A percentile compares a stretch with the other conserved stretches of the same genome.
Evolutionary conservation across 257 asterid genomes (phyloP).

Genomic region (Penstemon davidsonii): DNA sequence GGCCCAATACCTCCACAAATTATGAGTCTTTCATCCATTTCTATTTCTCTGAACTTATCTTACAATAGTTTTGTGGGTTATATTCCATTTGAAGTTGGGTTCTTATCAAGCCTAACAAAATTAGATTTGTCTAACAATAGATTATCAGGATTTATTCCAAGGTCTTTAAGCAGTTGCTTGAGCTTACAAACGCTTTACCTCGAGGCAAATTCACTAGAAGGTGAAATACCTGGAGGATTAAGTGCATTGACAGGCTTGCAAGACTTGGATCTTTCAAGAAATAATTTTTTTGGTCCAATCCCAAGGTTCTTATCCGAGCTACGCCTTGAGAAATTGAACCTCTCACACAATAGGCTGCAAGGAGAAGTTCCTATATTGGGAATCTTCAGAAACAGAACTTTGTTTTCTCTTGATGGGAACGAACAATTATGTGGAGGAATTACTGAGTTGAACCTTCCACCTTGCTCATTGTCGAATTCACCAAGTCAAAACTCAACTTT

Average conservation of each 20-base stretch:
- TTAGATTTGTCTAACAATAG: conserved; percentile 31
- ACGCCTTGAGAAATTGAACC: conserved; percentile 13
- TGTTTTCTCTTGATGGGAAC: conserved; percentile 20
- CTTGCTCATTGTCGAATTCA: neutral
- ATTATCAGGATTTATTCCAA: conserved; percentile 31
- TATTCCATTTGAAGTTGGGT: conserved; percentile 27
- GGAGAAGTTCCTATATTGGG: conserved; percentile 24
- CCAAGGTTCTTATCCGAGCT: conserved; percentile 15
- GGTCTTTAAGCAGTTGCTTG: conserved; percentile 19
- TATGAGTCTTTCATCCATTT: conserved; percentile 21
- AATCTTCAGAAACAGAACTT: conserved; percentile 3
- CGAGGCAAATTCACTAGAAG: conserved; percentile 16
- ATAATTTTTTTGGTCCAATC: conserved; percentile 29
- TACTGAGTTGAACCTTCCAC: conserved; percentile 8
- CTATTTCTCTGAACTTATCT: conserved; percentile 13
- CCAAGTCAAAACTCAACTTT: neutral
- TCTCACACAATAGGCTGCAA: conserved; percentile 29
- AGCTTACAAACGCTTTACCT: conserved; percentile 22
- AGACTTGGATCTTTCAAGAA: conserved; percentile 30
- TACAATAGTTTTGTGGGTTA: conserved; percentile 10
- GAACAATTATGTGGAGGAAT: conserved; percentile 27
- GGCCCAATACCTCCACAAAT: conserved; percentile 25
- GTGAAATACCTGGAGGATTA: conserved; percentile 29
- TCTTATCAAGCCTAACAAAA: neutral
- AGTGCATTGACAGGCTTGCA: conserved; percentile 28